Evolutionary conservation across 2,329 filamentous ascomycete species (phyloP), one percentile per base, ranked within the genome.

Genomic region (Ophiocordyceps camponoti-rufipedis): DNA sequence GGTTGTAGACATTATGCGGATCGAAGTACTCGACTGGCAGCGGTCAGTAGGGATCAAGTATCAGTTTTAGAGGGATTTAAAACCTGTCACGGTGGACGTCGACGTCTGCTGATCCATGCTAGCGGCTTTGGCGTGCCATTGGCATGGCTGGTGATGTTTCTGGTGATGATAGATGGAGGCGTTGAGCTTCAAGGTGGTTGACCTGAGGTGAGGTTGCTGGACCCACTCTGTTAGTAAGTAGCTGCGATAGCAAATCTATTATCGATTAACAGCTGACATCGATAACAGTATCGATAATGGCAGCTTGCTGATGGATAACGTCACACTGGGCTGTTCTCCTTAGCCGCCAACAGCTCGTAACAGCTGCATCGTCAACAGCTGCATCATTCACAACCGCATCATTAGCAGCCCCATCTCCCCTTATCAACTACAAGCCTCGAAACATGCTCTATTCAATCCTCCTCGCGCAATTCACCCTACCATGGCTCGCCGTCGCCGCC

Each of bases 1-100:
- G 73, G 48, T 85, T 79, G 64, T 89, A 96, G 51, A 96, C 75
- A 56, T 84, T 81, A 59, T 85, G 83, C 45, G 91, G 89, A 66
- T 98, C 91, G 67, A 84, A 86, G 67, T 94, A 98, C 70, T 96
- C 88, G 68, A 95, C 87, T 94, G 8, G 40, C 43, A 31, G 23
- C 14, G 9, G 23, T 18, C 33, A 19, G n/a, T 11, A 28, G 18
- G 11, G 18, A 12, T 12, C 19, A 5, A 14, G 23, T 31, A 35
- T 28, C 8, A 16, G 5, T n/a, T 28, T 41, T 2, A 43, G 35
- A 39, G 41, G 41, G 9, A 13, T 1, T 31, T 1, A 12, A 5
- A 5, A 42, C 44, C 44, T 16, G 44, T 45, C 3, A 45, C 44
- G 14, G 44, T 45, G 23, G 44, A 45, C 16, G 44, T 45, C 38